Conservation (phyloP, 805 yeast species). For the Millerozyma acaciae region DNA sequence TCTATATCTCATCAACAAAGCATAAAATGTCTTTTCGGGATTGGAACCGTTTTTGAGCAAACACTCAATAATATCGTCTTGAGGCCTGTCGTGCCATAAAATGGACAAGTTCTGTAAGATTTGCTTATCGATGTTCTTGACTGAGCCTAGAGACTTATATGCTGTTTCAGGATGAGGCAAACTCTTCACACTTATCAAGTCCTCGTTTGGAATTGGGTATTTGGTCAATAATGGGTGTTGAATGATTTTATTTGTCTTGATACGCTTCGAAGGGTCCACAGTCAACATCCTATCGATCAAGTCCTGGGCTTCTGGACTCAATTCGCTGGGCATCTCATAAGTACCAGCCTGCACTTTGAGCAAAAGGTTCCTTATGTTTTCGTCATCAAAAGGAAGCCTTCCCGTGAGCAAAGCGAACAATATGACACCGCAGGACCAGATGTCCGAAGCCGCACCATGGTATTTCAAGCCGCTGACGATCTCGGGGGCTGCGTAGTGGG, state of each 20-base stretch:
- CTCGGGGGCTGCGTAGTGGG: slow-evolving; percentile 98
- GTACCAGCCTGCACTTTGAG: slow-evolving; percentile 89
- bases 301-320: slow-evolving; percentile 84
- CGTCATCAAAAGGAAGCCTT: slow-evolving; percentile 95
- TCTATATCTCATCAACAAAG: slow-evolving; percentile 42
- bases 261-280: slow-evolving; percentile 78
- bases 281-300: slow-evolving; percentile 74
- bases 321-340: slow-evolving; percentile 74
- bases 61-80: slow-evolving; percentile 35
- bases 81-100: slow-evolving; percentile 53
- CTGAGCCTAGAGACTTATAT: slow-evolving; percentile 45
- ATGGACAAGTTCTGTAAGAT: slow-evolving; percentile 53
- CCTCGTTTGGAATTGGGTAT: slow-evolving; percentile 47
- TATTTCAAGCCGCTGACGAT: slow-evolving; percentile 92
- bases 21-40: slow-evolving; percentile 46
- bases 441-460: slow-evolving; percentile 96
- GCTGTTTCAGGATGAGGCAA: slow-evolving; percentile 57
- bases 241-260: slow-evolving; percentile 71
- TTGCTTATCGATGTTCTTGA: slow-evolving; percentile 47
- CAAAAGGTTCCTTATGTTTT: slow-evolving; percentile 80
- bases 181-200: slow-evolving; percentile 40
- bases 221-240: slow-evolving; percentile 71
- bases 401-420: slow-evolving; percentile 92
- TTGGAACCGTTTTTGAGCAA: slow-evolving; percentile 37
- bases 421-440: slow-evolving; percentile 98